These are phyloP conservation scores for Thielaviopsis populi DNA, from an alignment of 2,329 filamentous ascomycete genomes.

Conservation along the genomic window DNA sequence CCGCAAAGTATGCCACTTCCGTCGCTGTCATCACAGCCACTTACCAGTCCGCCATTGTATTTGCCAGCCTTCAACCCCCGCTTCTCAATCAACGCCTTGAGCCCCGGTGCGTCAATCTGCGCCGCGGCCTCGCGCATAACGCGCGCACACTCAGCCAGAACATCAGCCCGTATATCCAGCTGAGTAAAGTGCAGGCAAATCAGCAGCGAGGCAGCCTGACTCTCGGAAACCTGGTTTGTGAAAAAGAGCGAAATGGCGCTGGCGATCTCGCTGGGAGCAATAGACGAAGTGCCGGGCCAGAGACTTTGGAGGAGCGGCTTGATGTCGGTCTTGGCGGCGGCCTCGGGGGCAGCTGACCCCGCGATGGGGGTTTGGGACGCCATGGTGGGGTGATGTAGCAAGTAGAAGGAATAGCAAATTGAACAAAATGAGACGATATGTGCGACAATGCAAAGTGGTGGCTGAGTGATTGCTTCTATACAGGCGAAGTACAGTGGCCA, in stretches of 20 bases:
- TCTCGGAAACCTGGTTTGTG: constrained; percentile 72
- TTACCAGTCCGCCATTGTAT: constrained; percentile 72
- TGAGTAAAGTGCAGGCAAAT: constrained; percentile 87
- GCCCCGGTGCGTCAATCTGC: constrained; percentile 47
- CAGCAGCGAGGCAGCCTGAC: constrained; percentile 73
- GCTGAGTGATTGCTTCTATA: not conserved
- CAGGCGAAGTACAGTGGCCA: not conserved
- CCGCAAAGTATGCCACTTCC: not conserved
- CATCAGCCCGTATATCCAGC: constrained; percentile 67
- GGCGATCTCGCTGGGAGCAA: constrained; percentile 69
- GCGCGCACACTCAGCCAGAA: constrained; percentile 69
- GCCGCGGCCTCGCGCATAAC: constrained; percentile 73
- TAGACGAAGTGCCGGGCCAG: constrained; percentile 43
- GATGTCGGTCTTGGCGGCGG: constrained; percentile 35
- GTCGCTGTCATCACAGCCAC: constrained; percentile 22
- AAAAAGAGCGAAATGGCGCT: constrained; percentile 85
- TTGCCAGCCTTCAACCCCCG: constrained; percentile 50
- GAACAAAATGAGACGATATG: not conserved
- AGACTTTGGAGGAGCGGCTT: constrained; percentile 59
- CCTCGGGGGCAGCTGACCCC: constrained; percentile 24
- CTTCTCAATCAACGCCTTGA: constrained; percentile 45
- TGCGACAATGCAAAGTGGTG: no score
- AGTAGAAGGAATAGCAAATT: not conserved
- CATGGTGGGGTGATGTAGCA: not conserved
- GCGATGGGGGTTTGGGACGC: constrained; percentile 29